phyloP scores from a whole-genome alignment of 164 flowering plant species.

The Platanus orientalis region DNA sequence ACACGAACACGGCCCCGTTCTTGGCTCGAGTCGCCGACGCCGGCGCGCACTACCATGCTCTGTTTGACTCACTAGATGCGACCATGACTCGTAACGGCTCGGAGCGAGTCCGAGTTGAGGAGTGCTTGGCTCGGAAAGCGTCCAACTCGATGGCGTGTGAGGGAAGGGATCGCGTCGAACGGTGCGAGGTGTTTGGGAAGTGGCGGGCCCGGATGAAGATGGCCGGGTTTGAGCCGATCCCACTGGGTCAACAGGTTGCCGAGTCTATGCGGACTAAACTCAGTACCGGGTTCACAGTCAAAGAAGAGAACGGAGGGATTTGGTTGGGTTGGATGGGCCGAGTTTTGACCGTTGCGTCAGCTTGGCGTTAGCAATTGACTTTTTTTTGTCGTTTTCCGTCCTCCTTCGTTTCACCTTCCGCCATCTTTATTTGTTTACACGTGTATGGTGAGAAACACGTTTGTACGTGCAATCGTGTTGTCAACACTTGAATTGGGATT shows the following conservation, averaged over 20 bases:
- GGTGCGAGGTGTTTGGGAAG: constrained; percentile 90
- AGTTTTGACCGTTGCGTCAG: constrained; percentile 74
- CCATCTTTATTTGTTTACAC: too few species aligned
- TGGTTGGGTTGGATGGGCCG: constrained; percentile 84
- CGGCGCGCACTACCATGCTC: constrained; percentile 47
- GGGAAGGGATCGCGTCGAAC: constrained; percentile 74
- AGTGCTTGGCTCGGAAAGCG: constrained; percentile 55
- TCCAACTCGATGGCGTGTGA: constrained; percentile 76
- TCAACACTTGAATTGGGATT: too few species aligned
- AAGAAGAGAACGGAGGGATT: constrained; percentile 68
- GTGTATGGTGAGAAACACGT: too few species aligned
- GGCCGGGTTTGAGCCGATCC: constrained; percentile 74
- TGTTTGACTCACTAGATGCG: constrained; percentile 72
- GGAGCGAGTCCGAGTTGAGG: constrained; percentile 53
- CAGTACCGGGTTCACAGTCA: constrained; percentile 48
- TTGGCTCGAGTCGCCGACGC: constrained; percentile 52
- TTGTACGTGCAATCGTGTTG: too few species aligned
- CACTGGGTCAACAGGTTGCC: constrained; percentile 40
- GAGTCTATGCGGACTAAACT: constrained; percentile 41
- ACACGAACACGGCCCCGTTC: constrained; percentile 76
- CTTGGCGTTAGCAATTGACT: constrained; percentile 51
- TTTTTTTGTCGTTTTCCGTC: too few species aligned
- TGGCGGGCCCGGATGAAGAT: constrained; percentile 93
- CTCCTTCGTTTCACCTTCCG: too few species aligned
- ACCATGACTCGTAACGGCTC: constrained; percentile 29